Conservation (phyloP, 192 early-diverging fungal genomes). For the Coemansia aciculifera region DNA sequence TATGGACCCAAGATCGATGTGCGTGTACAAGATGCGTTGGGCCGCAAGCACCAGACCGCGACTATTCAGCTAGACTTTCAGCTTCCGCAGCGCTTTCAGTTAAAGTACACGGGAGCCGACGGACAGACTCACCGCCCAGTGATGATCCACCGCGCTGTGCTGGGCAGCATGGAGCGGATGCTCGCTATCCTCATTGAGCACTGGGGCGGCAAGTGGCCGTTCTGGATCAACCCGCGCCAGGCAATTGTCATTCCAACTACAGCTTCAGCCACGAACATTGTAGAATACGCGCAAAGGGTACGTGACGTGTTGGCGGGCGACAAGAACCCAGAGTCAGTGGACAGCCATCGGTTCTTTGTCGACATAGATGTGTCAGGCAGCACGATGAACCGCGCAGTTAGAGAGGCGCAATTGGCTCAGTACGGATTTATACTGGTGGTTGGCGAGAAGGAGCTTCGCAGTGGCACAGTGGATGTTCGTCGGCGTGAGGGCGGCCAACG, state of each 20-base stretch:
- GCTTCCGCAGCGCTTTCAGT: constrained; percentile 78
- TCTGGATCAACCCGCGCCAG: constrained; percentile 92
- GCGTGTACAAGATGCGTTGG: constrained; percentile 76
- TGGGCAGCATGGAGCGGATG: constrained; percentile 92
- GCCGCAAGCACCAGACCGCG: constrained; percentile 87
- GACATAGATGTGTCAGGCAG: constrained; percentile 72
- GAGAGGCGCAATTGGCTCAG: constrained; percentile 75
- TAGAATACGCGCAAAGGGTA: constrained; percentile 69
- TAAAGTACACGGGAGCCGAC: constrained; percentile 73
- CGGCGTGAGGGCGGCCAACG: constrained; percentile 59
- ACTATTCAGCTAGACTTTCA: constrained; percentile 97
- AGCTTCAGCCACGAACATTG: constrained; percentile 52
- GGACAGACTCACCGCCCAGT: constrained; percentile 72
- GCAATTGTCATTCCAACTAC: constrained; percentile 76
- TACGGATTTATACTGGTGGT: constrained; percentile 90
- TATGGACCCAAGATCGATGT: constrained; percentile 98
- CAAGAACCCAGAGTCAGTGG: constrained; percentile 43
- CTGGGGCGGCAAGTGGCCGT: constrained; percentile 88
- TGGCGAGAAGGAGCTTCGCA: constrained; percentile 74
- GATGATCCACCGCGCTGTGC: constrained; percentile 91
- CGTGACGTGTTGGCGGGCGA: constrained; percentile 38
- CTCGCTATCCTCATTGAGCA: constrained; percentile 95
- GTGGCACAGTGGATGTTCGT: constrained; percentile 73
- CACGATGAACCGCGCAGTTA: constrained; percentile 72
- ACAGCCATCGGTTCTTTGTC: constrained; percentile 71